phyloP scores from a whole-genome alignment of 2,329 filamentous ascomycete species.

The Calonectria henricotiae region DNA sequence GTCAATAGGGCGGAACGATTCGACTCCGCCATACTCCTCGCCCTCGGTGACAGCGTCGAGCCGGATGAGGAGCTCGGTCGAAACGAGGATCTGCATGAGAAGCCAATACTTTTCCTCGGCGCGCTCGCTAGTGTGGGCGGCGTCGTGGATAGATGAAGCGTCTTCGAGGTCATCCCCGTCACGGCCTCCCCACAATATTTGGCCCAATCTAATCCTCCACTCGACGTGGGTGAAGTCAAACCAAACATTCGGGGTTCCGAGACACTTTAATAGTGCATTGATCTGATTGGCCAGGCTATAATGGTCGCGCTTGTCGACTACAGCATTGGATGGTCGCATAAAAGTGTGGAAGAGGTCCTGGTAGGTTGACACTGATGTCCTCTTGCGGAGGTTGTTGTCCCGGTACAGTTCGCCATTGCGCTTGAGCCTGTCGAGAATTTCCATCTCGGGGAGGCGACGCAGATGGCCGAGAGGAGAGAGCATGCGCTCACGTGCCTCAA shows the following conservation, averaged over 20 bases:
- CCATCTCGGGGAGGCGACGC: constrained; percentile 71
- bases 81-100: constrained; percentile 76
- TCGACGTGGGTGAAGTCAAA: constrained; percentile 83
- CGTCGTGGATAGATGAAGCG: constrained; percentile 68
- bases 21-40: constrained; percentile 68
- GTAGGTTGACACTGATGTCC: constrained; percentile 73
- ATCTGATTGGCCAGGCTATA: constrained; percentile 81
- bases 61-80: constrained; percentile 77
- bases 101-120: constrained; percentile 79
- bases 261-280: constrained; percentile 76
- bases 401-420: constrained; percentile 72
- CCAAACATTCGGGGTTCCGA: constrained; percentile 79
- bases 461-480: constrained; percentile 70
- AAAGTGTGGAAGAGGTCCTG: constrained; percentile 75
- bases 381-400: constrained; percentile 67
- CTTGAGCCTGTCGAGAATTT: constrained; percentile 73
- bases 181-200: constrained; percentile 77
- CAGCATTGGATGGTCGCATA: constrained; percentile 71
- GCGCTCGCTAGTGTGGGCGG: constrained; percentile 66
- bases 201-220: constrained; percentile 82
- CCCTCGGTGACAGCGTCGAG: constrained; percentile 76
- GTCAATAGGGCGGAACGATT: constrained; percentile 70
- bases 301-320: constrained; percentile 72
- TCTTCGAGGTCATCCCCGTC: constrained; percentile 70
- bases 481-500: constrained; percentile 73